phyloP scores from a whole-genome alignment of 140 eudicot species.

The Stevia rebaudiana region DNA sequence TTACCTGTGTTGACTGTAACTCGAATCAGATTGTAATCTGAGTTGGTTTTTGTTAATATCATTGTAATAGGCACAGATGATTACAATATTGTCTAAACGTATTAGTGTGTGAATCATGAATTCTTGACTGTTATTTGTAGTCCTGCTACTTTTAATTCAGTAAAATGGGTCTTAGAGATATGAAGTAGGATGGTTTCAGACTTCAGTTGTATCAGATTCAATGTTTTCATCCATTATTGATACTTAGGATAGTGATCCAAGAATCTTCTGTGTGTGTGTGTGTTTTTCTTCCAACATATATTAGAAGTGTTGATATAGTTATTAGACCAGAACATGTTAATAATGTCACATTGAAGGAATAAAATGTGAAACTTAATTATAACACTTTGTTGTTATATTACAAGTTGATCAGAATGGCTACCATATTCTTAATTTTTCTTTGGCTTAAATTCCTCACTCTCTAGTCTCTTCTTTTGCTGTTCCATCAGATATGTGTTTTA shows the following conservation, averaged over 20 bases:
- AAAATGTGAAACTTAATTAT: background rate
- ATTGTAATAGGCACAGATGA: background rate
- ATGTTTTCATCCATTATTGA: background rate
- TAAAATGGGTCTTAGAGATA: background rate
- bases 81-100: background rate
- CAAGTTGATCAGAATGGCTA: background rate
- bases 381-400: background rate
- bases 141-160: no score
- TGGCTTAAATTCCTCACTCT: background rate
- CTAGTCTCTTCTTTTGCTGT: background rate
- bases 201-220: conserved; percentile 10
- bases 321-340: background rate
- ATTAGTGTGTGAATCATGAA: background rate
- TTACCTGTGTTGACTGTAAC: background rate
- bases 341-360: background rate
- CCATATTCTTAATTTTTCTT: background rate
- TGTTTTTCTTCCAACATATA: background rate
- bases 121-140: background rate
- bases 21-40: background rate
- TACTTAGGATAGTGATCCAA: background rate
- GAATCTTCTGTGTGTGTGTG: background rate
- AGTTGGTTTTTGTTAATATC: background rate
- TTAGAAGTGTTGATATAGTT: background rate
- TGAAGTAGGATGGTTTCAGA: background rate
- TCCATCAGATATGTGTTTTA: background rate